A percentile compares a stretch with the other conserved stretches of the same genome.
Evolutionary conservation across 2,329 filamentous ascomycete species (phyloP).

Genomic region (Talaromyces albobiverticillius): DNA sequence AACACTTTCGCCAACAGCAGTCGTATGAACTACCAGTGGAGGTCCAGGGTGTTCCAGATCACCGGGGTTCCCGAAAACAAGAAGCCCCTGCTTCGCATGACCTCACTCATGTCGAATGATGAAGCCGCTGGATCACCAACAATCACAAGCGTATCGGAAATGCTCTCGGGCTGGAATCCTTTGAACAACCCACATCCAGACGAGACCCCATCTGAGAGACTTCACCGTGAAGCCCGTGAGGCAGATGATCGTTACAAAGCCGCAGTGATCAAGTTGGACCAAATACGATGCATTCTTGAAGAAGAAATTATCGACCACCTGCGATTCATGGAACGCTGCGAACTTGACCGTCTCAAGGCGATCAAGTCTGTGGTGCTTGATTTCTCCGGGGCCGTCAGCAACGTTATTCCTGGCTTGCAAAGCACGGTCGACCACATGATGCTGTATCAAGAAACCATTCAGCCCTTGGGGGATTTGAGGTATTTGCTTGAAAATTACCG

Average conservation of each 20-base stretch:
- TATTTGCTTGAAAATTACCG: conserved; percentile 97
- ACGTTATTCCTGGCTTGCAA: conserved; percentile 93
- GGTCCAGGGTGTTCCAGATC: conserved; percentile 82
- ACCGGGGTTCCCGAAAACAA: conserved; percentile 89
- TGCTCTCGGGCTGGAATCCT: conserved; percentile 88
- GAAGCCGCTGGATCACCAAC: conserved; percentile 72
- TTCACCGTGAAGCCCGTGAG: conserved; percentile 85
- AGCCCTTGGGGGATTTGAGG: conserved; percentile 81
- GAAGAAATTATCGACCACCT: conserved; percentile 91
- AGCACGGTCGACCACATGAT: conserved; percentile 98
- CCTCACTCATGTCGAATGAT: conserved; percentile 65
- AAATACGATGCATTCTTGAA: conserved; percentile 89
- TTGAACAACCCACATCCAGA: conserved; percentile 88
- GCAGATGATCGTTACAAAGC: conserved; percentile 92
- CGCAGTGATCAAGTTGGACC: conserved; percentile 79
- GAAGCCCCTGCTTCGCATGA: conserved; percentile 66
- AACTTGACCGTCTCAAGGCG: conserved; percentile 91
- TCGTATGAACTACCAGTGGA: conserved; percentile 97
- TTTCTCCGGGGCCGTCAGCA: conserved; percentile 95
- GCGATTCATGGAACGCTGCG: conserved; percentile 94
- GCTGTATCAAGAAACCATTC: conserved; percentile 98
- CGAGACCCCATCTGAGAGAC: conserved; percentile 81
- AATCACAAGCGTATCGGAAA: conserved; percentile 80
- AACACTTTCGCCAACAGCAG: conserved; percentile 97
- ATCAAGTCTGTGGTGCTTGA: conserved; percentile 98